Conservation (phyloP, 768 basidiomycete species). For the Pleurotus djamor region DNA sequence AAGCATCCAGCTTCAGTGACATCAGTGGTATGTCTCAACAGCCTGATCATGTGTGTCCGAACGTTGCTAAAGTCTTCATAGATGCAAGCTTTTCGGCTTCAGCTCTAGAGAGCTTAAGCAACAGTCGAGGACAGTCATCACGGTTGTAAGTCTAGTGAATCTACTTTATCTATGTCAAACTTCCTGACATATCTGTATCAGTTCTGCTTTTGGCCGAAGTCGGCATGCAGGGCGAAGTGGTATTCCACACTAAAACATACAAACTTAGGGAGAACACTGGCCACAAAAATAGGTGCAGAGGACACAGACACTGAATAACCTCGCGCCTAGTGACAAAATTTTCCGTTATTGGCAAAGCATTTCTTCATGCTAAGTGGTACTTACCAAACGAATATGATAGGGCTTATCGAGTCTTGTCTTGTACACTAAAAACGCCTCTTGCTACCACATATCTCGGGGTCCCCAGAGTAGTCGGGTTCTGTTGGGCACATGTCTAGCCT, state of each 20-base stretch:
- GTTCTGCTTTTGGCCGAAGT: conserved; percentile 36
- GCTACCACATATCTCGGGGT: not conserved
- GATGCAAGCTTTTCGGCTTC: conserved; percentile 78
- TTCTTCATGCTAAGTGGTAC: not conserved
- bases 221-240: conserved; percentile 27
- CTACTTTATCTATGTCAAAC: not conserved
- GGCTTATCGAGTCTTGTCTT: too few species aligned
- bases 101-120: conserved; percentile 79
- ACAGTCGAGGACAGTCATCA: conserved; percentile 64
- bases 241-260: conserved; percentile 4
- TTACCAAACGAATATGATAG: too few species aligned
- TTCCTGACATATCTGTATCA: conserved; percentile 9
- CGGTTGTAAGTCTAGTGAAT: conserved; percentile 54
- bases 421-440: too few species aligned
- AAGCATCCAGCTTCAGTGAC: conserved; percentile 83
- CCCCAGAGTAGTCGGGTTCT: too few species aligned
- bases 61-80: conserved; percentile 18
- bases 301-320: not conserved
- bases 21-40: conserved; percentile 61
- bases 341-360: not conserved
- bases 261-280: too few species aligned
- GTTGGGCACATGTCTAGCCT: not conserved
- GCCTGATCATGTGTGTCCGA: not conserved
- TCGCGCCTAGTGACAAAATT: not conserved
- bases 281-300: not conserved